Evolutionary conservation across 129 eudicot genomes (phyloP).

Genomic region (Solidago caesia): DNA sequence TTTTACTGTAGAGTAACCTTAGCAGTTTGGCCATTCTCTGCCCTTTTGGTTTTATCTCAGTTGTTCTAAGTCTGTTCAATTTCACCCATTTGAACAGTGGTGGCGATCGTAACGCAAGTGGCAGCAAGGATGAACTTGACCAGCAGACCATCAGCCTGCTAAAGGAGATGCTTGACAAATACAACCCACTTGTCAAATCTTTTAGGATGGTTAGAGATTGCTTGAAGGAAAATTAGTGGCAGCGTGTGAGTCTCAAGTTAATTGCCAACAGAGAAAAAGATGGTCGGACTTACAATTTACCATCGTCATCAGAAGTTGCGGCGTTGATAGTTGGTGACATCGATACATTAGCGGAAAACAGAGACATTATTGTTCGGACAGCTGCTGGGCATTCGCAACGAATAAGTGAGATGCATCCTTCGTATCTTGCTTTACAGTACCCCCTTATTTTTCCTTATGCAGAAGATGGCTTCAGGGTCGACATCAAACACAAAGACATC

Average conservation of each 20-base stretch:
- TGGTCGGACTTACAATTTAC: background rate
- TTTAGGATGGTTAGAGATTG: background rate
- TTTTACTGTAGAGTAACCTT: too few species aligned
- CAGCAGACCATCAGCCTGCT: too few species aligned
- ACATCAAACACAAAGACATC: background rate
- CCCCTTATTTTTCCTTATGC: background rate
- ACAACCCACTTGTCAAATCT: background rate
- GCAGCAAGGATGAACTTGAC: too few species aligned
- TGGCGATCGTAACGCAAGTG: fast-evolving
- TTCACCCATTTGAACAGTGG: too few species aligned
- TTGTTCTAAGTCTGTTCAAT: too few species aligned
- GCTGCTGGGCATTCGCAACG: background rate
- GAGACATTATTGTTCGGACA: background rate
- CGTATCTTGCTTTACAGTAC: background rate
- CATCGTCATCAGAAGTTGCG: background rate
- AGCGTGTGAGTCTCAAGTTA: background rate
- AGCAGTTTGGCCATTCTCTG: too few species aligned
- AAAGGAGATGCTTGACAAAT: background rate
- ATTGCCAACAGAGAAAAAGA: background rate
- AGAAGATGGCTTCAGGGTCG: background rate
- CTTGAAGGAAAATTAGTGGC: too few species aligned
- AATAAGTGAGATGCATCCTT: background rate
- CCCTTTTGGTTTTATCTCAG: too few species aligned
- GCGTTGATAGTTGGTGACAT: background rate
- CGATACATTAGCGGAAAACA: background rate